These are phyloP conservation scores for Pseudofabraea citricarpa DNA, from an alignment of 2,329 filamentous ascomycete genomes.

Conservation along the genomic window DNA sequence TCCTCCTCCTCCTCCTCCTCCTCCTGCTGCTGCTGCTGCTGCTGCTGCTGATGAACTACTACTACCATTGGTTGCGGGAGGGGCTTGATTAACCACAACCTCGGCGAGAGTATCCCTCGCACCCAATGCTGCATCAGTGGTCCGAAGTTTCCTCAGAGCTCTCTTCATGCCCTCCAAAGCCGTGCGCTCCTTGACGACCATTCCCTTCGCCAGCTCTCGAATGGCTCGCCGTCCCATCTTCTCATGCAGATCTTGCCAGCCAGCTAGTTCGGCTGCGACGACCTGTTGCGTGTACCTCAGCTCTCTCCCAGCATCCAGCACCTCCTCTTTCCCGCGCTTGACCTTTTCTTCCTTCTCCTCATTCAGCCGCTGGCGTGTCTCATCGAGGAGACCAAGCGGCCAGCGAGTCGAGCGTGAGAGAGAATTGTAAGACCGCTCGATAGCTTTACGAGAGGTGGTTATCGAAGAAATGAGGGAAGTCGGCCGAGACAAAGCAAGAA, in stretches of 20 bases:
- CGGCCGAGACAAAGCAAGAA: conserved; percentile 74
- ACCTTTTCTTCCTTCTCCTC: conserved; percentile 82
- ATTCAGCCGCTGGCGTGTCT: conserved; percentile 75
- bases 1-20: too few relatives aligned
- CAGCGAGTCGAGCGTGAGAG: conserved; percentile 71
- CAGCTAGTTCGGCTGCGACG: conserved; percentile 84
- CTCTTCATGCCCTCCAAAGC: conserved; percentile 75
- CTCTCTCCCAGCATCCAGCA: conserved; percentile 72
- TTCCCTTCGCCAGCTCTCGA: conserved; percentile 68
- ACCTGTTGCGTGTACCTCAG: conserved; percentile 89
- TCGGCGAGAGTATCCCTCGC: too few relatives aligned
- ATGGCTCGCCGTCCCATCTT: conserved; percentile 71
- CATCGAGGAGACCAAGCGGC: conserved; percentile 79
- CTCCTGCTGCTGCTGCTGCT: too few relatives aligned
- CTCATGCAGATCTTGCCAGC: conserved; percentile 88
- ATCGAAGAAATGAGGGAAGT: conserved; percentile 74
- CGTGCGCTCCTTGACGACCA: conserved; percentile 76
- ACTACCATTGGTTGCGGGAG: too few relatives aligned
- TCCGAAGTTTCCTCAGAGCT: conserved; percentile 53
- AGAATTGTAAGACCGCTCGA: conserved; percentile 73
- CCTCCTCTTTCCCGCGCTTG: conserved; percentile 62
- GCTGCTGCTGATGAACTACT: too few relatives aligned
- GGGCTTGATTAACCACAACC: too few relatives aligned
- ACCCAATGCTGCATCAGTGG: background rate
- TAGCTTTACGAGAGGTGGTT: conserved; percentile 64